These are phyloP conservation scores for Verticillium nonalfalfae DNA, from an alignment of 2,329 filamentous ascomycete genomes.

Conservation along the genomic window DNA sequence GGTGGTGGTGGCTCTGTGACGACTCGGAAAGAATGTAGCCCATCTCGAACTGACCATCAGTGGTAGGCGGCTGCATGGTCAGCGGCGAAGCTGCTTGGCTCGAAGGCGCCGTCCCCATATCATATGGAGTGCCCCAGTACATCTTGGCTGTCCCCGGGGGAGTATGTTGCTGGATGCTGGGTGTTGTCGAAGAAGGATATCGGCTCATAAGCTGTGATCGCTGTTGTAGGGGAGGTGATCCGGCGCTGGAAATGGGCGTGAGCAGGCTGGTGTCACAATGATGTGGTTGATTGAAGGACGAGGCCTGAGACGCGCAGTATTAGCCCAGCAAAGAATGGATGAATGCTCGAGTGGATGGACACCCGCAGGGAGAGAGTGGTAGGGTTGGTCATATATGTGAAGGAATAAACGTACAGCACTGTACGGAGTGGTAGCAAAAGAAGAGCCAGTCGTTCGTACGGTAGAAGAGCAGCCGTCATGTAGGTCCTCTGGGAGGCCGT, in stretches of 20 bases:
- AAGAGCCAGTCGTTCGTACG: constrained; percentile 2
- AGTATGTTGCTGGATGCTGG: constrained; percentile 33
- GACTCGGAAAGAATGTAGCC: constrained; percentile 27
- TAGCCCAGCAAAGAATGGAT: neutral
- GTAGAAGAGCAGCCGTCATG: constrained; percentile 5
- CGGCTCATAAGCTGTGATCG: constrained; percentile 32
- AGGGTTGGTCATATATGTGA: neutral
- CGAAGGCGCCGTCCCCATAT: constrained; percentile 29
- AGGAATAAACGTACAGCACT: constrained; percentile 19
- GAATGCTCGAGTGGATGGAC: neutral
- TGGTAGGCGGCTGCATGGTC: constrained; percentile 26
- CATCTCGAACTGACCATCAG: constrained; percentile 30
- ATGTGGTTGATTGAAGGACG: constrained; percentile 21
- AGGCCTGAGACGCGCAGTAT: constrained; percentile 13
- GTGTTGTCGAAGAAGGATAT: constrained; percentile 29
- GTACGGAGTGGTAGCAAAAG: constrained; percentile 15
- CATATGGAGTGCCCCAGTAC: constrained; percentile 36
- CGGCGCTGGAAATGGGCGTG: constrained; percentile 43
- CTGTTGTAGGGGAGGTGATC: constrained; percentile 41
- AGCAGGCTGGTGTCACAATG: constrained; percentile 37
- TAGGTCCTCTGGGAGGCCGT: constrained; percentile 6
- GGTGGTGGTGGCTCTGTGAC: constrained; percentile 12
- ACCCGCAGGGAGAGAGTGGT: neutral
- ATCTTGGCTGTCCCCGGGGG: constrained; percentile 41
- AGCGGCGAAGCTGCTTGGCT: constrained; percentile 41